phyloP scores from a whole-genome alignment of 2,329 filamentous ascomycete genomes.

The Neonectria neomacrospora region DNA sequence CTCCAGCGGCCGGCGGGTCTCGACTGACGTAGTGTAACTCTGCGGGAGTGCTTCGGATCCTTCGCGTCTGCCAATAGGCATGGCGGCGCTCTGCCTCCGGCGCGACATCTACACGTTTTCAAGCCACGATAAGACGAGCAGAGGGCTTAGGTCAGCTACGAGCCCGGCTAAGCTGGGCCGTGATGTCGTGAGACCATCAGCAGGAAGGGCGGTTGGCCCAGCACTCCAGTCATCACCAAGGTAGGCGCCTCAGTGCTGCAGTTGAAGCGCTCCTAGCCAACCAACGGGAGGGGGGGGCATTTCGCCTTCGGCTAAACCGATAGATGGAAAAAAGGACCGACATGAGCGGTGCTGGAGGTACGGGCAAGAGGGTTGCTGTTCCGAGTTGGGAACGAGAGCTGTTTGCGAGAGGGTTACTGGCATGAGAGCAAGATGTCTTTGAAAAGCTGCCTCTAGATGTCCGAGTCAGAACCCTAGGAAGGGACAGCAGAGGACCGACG shows the following conservation, averaged over 20 bases:
- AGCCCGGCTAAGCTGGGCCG: background rate
- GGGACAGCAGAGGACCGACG: background rate
- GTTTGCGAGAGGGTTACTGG: background rate
- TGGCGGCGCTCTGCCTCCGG: background rate
- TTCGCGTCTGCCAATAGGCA: background rate
- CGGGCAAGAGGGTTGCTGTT: background rate
- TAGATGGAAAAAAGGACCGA: background rate
- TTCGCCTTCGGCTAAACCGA: background rate
- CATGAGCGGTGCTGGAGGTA: background rate
- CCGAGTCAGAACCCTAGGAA: too few relatives aligned
- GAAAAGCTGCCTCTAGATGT: background rate
- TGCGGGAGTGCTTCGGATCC: background rate
- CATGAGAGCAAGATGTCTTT: background rate
- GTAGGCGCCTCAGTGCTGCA: background rate
- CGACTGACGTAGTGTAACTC: background rate
- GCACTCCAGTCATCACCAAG: background rate
- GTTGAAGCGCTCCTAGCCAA: background rate
- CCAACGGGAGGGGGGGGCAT: background rate
- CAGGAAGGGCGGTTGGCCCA: background rate
- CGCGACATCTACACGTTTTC: background rate
- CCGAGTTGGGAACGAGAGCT: background rate
- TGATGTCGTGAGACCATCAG: background rate
- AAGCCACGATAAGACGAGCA: background rate
- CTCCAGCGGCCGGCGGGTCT: background rate
- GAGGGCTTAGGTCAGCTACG: background rate